These are phyloP conservation scores for Lindgomyces ingoldianus DNA, from an alignment of 495 filamentous ascomycete species.

Conservation along the genomic window DNA sequence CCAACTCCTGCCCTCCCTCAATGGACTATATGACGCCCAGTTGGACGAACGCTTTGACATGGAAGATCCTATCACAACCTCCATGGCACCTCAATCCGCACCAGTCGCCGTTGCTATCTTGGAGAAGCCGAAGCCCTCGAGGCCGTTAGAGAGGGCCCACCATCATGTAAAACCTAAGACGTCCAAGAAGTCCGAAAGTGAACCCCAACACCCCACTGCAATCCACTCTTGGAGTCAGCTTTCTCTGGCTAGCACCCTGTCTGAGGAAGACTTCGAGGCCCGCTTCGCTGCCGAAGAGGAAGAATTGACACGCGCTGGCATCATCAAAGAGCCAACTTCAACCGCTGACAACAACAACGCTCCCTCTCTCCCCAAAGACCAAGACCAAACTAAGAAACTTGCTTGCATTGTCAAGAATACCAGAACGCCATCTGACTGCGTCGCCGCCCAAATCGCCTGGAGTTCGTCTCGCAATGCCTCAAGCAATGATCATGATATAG, in stretches of 20 bases:
- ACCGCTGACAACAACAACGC: no score
- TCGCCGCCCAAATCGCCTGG: background rate
- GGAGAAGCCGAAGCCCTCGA: background rate
- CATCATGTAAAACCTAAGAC: background rate
- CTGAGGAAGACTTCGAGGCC: background rate
- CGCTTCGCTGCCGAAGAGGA: conserved; percentile 10
- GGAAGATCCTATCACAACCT: background rate
- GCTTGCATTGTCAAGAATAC: background rate
- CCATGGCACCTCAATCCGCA: background rate
- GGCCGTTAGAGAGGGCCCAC: background rate
- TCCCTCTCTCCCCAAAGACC: background rate
- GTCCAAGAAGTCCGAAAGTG: background rate
- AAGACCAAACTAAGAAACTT: background rate
- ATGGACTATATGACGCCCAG: conserved; percentile 2
- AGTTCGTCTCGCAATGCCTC: background rate
- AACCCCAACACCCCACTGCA: background rate
- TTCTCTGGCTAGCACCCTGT: background rate
- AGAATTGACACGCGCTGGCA: conserved; percentile 3
- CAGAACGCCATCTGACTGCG: background rate
- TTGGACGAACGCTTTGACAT: background rate
- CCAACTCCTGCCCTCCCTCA: conserved; percentile 3
- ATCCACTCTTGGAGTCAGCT: conserved; percentile 1
- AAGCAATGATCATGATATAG: background rate
- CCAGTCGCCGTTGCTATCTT: background rate
- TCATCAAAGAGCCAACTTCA: conserved; percentile 1